phyloP scores from a whole-genome alignment of 495 filamentous ascomycete species.

The Penicillium atrosanguineum region DNA sequence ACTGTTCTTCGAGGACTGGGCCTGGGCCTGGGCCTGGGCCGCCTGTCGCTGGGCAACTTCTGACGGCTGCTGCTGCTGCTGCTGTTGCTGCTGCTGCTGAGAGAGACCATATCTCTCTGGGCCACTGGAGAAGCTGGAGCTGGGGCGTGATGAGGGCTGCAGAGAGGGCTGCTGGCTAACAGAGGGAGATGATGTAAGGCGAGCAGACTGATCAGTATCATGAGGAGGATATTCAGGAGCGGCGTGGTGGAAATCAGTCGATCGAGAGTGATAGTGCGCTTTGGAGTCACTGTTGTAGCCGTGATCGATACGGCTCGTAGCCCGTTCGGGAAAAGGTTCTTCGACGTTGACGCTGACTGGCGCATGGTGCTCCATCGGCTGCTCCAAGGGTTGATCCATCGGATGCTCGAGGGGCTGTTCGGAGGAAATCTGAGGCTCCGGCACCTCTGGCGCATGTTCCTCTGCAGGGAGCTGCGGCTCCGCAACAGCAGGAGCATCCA shows the following conservation, averaged over 20 bases:
- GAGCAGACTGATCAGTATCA: slow-evolving; percentile 41
- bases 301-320: slow-evolving; percentile 27
- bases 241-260: slow-evolving; percentile 43
- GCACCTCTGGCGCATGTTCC: slow-evolving; percentile 19
- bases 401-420: slow-evolving; percentile 13
- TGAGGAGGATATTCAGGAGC: slow-evolving; percentile 40
- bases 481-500: slow-evolving; percentile 22
- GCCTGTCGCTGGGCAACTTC: slow-evolving; percentile 43
- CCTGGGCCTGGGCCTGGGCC: slow-evolving; percentile 41
- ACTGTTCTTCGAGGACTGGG: slow-evolving; percentile 64
- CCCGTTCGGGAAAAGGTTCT: slow-evolving; percentile 34
- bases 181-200: slow-evolving; percentile 37
- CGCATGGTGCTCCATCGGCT: slow-evolving; percentile 19
- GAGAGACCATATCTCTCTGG: slow-evolving; percentile 40
- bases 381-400: slow-evolving; percentile 15
- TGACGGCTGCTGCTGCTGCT: slow-evolving; percentile 23
- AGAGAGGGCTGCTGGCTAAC: slow-evolving; percentile 41
- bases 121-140: slow-evolving; percentile 49
- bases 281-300: slow-evolving; percentile 47
- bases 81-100: slow-evolving; percentile 24
- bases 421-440: slow-evolving; percentile 11
- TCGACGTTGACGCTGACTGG: slow-evolving; percentile 28
- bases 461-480: slow-evolving; percentile 27
- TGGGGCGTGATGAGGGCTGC: slow-evolving; percentile 47
- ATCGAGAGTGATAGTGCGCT: slow-evolving; percentile 42